A percentile compares a stretch with the other conserved stretches of the same genome.
Conservation (phyloP, 352 stramenopile species). For the Globisporangium viniferum region DNA sequence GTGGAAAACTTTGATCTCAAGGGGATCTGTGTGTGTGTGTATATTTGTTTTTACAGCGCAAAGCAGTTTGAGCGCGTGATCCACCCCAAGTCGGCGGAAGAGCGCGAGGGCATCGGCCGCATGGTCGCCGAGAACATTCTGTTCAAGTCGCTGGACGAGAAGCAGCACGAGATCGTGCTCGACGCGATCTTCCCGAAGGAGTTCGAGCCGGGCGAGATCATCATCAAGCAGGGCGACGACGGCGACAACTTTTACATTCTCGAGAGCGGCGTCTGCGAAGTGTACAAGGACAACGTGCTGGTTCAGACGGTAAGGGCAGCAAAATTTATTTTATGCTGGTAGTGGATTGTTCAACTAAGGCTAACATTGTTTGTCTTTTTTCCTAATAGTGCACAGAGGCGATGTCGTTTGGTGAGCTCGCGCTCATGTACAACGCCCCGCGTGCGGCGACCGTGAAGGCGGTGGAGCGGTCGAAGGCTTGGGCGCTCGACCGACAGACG, state of each 20-base stretch:
- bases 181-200: slow-evolving; percentile 87
- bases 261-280: slow-evolving; percentile 88
- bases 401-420: slow-evolving; percentile 96
- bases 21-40: neutral
- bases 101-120: slow-evolving; percentile 66
- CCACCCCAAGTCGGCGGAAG: slow-evolving; percentile 81
- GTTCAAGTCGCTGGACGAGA: slow-evolving; percentile 88
- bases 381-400: slow-evolving; percentile 64
- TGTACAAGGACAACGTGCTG: slow-evolving; percentile 88
- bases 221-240: slow-evolving; percentile 90
- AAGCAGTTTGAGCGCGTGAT: slow-evolving; percentile 81
- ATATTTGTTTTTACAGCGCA: slow-evolving; percentile 23
- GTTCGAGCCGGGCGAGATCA: slow-evolving; percentile 70
- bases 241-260: slow-evolving; percentile 96
- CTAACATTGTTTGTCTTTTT: neutral
- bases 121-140: slow-evolving; percentile 89
- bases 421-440: slow-evolving; percentile 97
- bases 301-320: slow-evolving; percentile 57
- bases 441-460: slow-evolving; percentile 94
- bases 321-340: neutral
- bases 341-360: neutral
- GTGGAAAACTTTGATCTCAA: neutral
- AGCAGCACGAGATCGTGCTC: slow-evolving; percentile 83
- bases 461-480: slow-evolving; percentile 89
- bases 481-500: slow-evolving; percentile 87